Evolutionary conservation across 257 asterid genomes (phyloP), one percentile per base, ranked within the genome.

Genomic region (Fraxinus americana): DNA sequence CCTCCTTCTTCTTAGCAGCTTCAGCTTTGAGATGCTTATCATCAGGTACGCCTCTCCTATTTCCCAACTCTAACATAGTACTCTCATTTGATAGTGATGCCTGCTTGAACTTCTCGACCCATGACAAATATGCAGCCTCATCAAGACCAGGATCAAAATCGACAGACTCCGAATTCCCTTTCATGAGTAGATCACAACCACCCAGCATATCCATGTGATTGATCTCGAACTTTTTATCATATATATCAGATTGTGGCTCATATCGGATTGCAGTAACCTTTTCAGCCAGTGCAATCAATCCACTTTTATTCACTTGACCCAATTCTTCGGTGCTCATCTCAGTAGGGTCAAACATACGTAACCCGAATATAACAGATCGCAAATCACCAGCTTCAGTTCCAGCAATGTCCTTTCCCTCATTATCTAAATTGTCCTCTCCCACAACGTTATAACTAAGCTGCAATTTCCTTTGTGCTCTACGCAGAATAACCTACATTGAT

Each of bases 31-130:
- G 79, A 83, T 80, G 87, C 75, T 86, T 89, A 77, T 87, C 97
- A 73, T 91, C 89, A 34, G 87, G 85, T 43, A 75, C 77, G 69
- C 82, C 70, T 79, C 91, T 86, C 85, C 84, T 88, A 76, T 77
- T 84, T 36, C 83, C 90, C 48, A 81, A 68, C 70, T 84, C 92
- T 67, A 88, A 82, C 65, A 75, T 61, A 43, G 72, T 67, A 72
- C 77, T 76, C 39, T 74, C 85, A 67, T 88, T 82, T 63, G 76
- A 80, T 39, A 84, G 83, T 38, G 87, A 84, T 71, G 88, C 84
- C 79, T 85, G 91, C 90, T 90, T 91, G 84, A 95, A 95, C 81
- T 92, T 91, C 87, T 90, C 93, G 27, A 95, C 91, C 99, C 98
- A 95, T 14, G 92, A 83, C 80, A 77, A 76, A 68, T 92, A 95